Evolutionary conservation across 306 rosid species (phyloP).

Genomic region (Quillaja saponaria): DNA sequence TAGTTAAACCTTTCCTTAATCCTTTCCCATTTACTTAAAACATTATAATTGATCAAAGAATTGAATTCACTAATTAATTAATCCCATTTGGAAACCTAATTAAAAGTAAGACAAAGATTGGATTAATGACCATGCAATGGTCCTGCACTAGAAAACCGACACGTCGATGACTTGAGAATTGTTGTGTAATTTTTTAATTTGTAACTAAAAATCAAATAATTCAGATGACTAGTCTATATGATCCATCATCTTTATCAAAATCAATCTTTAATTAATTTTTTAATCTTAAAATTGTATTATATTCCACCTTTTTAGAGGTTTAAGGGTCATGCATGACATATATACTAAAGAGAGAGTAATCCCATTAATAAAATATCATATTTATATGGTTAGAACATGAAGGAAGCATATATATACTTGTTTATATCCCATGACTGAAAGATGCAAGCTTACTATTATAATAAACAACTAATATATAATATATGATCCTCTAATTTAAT

Average conservation of each 20-base stretch:
- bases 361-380: constrained; percentile 28
- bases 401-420: constrained; percentile 53
- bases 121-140: constrained; percentile 27
- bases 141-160: constrained; percentile 35
- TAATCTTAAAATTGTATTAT: constrained; percentile 16
- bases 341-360: constrained; percentile 36
- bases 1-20: constrained; percentile 32
- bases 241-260: constrained; percentile 32
- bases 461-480: no score
- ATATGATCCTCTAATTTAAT: constrained; percentile 19
- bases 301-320: constrained; percentile 28
- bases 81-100: background rate
- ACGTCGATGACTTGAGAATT: constrained; percentile 37
- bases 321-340: constrained; percentile 50
- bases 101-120: constrained; percentile 23
- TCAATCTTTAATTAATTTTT: constrained; percentile 14
- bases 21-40: constrained; percentile 25
- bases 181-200: constrained; percentile 31
- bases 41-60: background rate
- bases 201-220: no score
- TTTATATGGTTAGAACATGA: constrained; percentile 40
- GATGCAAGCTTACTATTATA: constrained; percentile 38
- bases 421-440: constrained; percentile 44
- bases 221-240: no score
- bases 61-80: constrained; percentile 13